Evolutionary conservation across 2,329 filamentous ascomycete species (phyloP).

Genomic region (Capronia coronata): DNA sequence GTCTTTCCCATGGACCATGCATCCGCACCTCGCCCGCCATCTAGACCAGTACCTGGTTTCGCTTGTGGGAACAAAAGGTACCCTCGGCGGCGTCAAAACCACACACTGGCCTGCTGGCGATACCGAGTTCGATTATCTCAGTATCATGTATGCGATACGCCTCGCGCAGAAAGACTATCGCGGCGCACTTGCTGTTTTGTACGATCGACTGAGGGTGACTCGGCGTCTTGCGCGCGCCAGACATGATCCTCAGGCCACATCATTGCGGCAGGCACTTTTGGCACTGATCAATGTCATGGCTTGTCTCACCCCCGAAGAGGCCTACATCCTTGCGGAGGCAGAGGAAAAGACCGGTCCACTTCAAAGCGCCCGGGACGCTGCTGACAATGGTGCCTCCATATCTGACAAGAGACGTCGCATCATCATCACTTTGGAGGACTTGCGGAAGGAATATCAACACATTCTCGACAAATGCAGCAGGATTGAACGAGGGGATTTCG

Average conservation of each 20-base stretch:
- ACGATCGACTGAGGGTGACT: conserved; percentile 29
- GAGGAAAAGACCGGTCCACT: conserved; percentile 11
- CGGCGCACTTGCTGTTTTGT: conserved; percentile 55
- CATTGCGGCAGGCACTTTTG: conserved; percentile 65
- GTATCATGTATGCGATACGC: conserved; percentile 86
- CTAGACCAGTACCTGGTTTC: conserved; percentile 72
- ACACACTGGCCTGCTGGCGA: conserved; percentile 1
- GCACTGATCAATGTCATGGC: conserved; percentile 87
- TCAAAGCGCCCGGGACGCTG: conserved; percentile 24
- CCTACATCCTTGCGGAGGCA: conserved; percentile 57
- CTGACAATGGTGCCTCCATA: conserved; percentile 7
- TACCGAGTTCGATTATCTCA: conserved; percentile 63
- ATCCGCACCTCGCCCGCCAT: conserved; percentile 63
- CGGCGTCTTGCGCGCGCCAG: conserved; percentile 31
- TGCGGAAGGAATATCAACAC: conserved; percentile 80
- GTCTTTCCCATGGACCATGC: conserved; percentile 59
- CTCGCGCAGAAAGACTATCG: conserved; percentile 80
- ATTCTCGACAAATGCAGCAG: conserved; percentile 83
- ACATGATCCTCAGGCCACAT: conserved; percentile 47
- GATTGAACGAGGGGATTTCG: conserved; percentile 84
- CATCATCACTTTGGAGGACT: conserved; percentile 76
- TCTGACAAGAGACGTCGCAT: conserved; percentile 46
- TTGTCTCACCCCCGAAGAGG: conserved; percentile 73
- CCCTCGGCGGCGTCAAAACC: conserved; percentile 46
- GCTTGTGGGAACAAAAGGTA: conserved; percentile 62